phyloP scores from a whole-genome alignment of 768 basidiomycete species.

The Naganishia onofrii region DNA sequence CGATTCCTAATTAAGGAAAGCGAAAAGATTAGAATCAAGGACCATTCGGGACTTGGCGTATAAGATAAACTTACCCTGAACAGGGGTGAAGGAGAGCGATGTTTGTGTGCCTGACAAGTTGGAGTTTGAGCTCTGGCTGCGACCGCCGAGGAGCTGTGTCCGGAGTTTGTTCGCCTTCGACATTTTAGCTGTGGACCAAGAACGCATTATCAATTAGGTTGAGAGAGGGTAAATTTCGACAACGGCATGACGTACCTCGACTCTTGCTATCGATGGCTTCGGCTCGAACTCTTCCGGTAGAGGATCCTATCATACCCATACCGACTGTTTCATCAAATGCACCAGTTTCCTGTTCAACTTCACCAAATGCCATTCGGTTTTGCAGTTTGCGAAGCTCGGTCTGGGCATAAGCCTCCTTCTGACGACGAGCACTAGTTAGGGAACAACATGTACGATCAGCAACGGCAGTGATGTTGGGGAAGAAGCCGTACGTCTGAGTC shows the following conservation, averaged over 20 bases:
- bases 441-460: background rate
- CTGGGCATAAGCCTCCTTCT: constrained; percentile 96
- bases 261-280: constrained; percentile 83
- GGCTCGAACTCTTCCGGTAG: constrained; percentile 84
- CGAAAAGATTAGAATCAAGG: background rate
- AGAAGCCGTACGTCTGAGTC: too few species aligned
- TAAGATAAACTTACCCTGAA: constrained; percentile 64
- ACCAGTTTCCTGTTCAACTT: constrained; percentile 92
- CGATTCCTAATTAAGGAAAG: constrained; percentile 64
- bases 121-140: constrained; percentile 58
- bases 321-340: constrained; percentile 98
- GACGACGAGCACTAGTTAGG: constrained; percentile 77
- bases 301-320: constrained; percentile 88
- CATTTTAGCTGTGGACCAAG: constrained; percentile 75
- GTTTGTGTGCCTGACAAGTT: constrained; percentile 80
- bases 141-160: constrained; percentile 74
- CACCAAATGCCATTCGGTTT: constrained; percentile 93
- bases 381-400: constrained; percentile 95
- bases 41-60: background rate
- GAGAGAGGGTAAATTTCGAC: background rate
- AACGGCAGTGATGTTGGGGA: background rate
- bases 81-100: constrained; percentile 88
- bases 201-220: background rate
- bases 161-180: constrained; percentile 91
- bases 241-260: constrained; percentile 63